phyloP scores from a whole-genome alignment of 2,329 filamentous ascomycete species.

The Aquanectria penicillioides region DNA sequence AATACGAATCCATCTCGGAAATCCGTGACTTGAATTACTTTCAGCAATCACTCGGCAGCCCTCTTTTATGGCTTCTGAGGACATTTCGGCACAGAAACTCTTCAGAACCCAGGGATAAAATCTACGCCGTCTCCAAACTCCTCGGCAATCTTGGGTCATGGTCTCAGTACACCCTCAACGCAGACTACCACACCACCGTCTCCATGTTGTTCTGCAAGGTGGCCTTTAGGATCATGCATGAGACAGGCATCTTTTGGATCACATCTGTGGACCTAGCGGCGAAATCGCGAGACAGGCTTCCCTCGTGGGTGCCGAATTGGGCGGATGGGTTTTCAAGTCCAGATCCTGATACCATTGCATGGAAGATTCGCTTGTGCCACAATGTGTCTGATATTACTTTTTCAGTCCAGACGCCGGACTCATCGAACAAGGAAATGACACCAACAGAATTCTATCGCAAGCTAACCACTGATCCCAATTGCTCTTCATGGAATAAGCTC shows the following conservation, averaged over 20 bases:
- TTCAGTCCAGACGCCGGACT: neutral
- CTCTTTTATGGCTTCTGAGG: slow-evolving; percentile 29
- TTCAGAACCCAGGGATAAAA: slow-evolving; percentile 33
- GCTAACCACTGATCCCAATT: neutral
- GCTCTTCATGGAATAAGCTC: neutral
- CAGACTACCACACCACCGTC: slow-evolving; percentile 20
- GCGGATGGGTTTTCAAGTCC: slow-evolving; percentile 21
- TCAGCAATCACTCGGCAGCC: slow-evolving; percentile 27
- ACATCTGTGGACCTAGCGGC: slow-evolving; percentile 27
- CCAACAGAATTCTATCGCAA: slow-evolving; percentile 20
- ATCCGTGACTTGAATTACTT: slow-evolving; percentile 24
- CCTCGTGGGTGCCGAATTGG: slow-evolving; percentile 37
- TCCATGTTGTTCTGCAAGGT: slow-evolving; percentile 23
- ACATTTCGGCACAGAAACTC: slow-evolving; percentile 29
- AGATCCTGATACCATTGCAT: slow-evolving; percentile 13
- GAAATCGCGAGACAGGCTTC: slow-evolving; percentile 31
- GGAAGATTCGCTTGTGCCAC: slow-evolving; percentile 34
- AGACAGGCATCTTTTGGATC: slow-evolving; percentile 35
- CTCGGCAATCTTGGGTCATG: slow-evolving; percentile 22
- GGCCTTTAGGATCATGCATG: slow-evolving; percentile 23
- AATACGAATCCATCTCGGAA: slow-evolving; percentile 11
- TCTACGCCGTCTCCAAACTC: slow-evolving; percentile 25
- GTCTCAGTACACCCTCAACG: neutral
- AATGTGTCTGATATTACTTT: slow-evolving; percentile 23
- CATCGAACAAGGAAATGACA: neutral